phyloP scores from a whole-genome alignment of 108 stramenopile genomes.

The Fistulifera solaris region DNA sequence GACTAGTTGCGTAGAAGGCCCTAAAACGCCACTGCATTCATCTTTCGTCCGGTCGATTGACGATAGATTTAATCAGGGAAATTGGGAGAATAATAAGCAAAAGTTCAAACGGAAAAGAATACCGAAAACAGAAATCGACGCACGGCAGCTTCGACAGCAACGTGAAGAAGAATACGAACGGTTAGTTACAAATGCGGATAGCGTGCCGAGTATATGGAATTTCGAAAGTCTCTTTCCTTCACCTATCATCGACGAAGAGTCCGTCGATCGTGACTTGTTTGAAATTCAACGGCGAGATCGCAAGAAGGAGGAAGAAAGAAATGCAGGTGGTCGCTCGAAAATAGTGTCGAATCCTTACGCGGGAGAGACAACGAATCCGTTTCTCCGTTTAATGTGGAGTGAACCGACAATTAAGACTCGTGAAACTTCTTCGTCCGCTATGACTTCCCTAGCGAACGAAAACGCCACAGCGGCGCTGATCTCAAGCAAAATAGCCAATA shows the following conservation, averaged over 20 bases:
- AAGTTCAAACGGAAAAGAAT: slow-evolving; percentile 1
- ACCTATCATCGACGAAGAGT: slow-evolving; percentile 61
- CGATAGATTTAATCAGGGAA: too few species aligned
- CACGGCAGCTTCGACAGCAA: slow-evolving; percentile 32
- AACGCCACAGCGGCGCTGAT: background rate
- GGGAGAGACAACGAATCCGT: background rate
- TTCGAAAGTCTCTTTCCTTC: slow-evolving; percentile 76
- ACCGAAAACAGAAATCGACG: background rate
- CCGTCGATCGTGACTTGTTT: slow-evolving; percentile 62
- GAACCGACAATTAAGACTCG: background rate
- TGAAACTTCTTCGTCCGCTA: background rate
- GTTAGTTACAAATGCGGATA: slow-evolving; percentile 34
- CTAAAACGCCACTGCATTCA: too few species aligned
- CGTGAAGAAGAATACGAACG: slow-evolving; percentile 59
- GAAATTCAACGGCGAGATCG: slow-evolving; percentile 28
- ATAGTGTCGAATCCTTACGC: background rate
- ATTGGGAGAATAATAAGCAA: too few species aligned
- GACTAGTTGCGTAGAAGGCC: too few species aligned
- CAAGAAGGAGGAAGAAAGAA: slow-evolving; percentile 1
- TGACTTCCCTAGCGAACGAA: background rate
- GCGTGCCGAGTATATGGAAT: slow-evolving; percentile 57
- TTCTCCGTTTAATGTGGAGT: slow-evolving; percentile 2
- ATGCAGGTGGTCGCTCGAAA: background rate
- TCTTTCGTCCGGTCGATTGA: too few species aligned
- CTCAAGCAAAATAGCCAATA: background rate